Evolutionary conservation across 2,329 filamentous ascomycete species (phyloP).

Genomic region (Bipolaris gigantea): DNA sequence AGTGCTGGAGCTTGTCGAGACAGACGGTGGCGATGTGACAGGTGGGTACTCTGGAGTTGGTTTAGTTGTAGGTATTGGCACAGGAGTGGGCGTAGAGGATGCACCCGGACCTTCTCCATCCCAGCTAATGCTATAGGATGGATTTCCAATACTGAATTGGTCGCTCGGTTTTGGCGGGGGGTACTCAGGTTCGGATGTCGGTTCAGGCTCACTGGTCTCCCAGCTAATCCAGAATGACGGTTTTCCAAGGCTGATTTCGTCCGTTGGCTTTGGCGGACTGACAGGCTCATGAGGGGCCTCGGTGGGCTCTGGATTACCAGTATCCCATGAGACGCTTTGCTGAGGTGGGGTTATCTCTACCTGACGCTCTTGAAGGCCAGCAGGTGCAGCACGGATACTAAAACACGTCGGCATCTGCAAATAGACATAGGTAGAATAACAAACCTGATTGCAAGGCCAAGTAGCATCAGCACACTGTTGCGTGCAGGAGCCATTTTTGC

Average conservation of each 20-base stretch:
- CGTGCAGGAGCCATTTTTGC: constrained; percentile 30
- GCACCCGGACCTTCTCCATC: constrained; percentile 7
- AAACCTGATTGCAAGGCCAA: constrained; percentile 32
- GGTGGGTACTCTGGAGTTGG: constrained; percentile 7
- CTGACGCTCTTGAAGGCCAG: constrained; percentile 21
- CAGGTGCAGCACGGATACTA: constrained; percentile 28
- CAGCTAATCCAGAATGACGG: constrained; percentile 9
- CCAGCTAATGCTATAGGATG: constrained; percentile 10
- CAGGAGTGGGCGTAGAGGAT: constrained; percentile 1
- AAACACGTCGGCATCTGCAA: constrained; percentile 4
- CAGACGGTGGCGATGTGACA: neutral
- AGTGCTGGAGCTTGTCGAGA: constrained; percentile 3
- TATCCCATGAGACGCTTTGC: constrained; percentile 25
- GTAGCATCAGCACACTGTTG: constrained; percentile 28
- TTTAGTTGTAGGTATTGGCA: constrained; percentile 5
- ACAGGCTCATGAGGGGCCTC: constrained; percentile 13
- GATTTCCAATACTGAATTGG: constrained; percentile 6
- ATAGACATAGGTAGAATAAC: constrained; percentile 1
- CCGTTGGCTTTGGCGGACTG: constrained; percentile 9
- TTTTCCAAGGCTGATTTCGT: constrained; percentile 9
- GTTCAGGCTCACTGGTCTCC: constrained; percentile 3
- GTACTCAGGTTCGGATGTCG: constrained; percentile 9
- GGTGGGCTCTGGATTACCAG: constrained; percentile 14
- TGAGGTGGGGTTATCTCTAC: constrained; percentile 19
- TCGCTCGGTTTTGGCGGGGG: constrained; percentile 10